Evolutionary conservation across 495 filamentous ascomycete genomes (phyloP).

Genomic region (Cladorrhinum samala): DNA sequence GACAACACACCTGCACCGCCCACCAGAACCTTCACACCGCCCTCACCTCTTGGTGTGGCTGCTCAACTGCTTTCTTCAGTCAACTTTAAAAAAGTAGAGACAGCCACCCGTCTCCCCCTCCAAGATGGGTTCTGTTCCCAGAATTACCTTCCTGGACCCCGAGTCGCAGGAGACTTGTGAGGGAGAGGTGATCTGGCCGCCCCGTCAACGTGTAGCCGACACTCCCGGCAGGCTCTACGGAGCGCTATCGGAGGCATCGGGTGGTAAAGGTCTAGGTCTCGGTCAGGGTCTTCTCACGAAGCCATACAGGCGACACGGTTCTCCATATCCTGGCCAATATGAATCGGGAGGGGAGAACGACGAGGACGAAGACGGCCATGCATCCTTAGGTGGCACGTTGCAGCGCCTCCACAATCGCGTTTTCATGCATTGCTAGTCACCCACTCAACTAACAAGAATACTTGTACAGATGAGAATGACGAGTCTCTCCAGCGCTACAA

Average conservation of each 20-base stretch:
- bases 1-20: background rate
- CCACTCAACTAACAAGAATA: constrained; percentile 10
- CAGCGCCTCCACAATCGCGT: background rate
- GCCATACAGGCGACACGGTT: constrained; percentile 7
- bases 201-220: background rate
- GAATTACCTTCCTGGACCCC: constrained; percentile 7
- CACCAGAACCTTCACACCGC: background rate
- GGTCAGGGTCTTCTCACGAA: background rate
- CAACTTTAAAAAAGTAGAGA: background rate
- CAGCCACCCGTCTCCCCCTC: background rate
- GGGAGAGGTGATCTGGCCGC: background rate
- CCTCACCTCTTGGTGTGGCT: background rate
- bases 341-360: background rate
- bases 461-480: constrained; percentile 57
- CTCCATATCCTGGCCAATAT: constrained; percentile 10
- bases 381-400: background rate
- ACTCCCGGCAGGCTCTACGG: constrained; percentile 7
- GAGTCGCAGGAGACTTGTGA: background rate
- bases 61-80: background rate
- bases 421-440: background rate
- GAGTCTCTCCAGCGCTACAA: constrained; percentile 97
- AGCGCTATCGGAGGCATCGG: constrained; percentile 2
- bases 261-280: background rate
- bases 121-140: constrained; percentile 9
- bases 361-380: background rate